Evolutionary conservation across 2,329 filamentous ascomycete genomes (phyloP).

Genomic region (Claviceps pazoutovae): DNA sequence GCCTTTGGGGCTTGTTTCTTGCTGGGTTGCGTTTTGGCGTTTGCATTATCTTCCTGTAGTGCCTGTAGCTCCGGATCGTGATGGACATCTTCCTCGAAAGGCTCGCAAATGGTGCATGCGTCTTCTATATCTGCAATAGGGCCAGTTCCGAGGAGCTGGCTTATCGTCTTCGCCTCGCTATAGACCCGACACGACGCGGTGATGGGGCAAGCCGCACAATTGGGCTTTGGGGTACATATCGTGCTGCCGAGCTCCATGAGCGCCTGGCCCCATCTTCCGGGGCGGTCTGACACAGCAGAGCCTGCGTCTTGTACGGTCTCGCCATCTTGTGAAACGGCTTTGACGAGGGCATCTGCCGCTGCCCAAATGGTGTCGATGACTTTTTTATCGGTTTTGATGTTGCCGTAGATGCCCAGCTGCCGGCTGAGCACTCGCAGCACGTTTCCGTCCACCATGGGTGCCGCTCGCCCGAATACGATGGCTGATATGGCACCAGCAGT

Average conservation of each 20-base stretch:
- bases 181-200: slow-evolving; percentile 37
- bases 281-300: slow-evolving; percentile 25
- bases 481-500: slow-evolving; percentile 49
- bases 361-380: slow-evolving; percentile 43
- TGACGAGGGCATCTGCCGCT: slow-evolving; percentile 41
- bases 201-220: slow-evolving; percentile 38
- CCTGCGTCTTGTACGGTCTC: slow-evolving; percentile 8
- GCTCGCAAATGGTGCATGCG: slow-evolving; percentile 32
- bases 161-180: slow-evolving; percentile 25
- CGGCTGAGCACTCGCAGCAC: slow-evolving; percentile 46
- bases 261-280: slow-evolving; percentile 49
- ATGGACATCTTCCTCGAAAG: slow-evolving; percentile 24
- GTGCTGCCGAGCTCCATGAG: slow-evolving; percentile 54
- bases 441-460: slow-evolving; percentile 51
- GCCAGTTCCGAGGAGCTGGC: slow-evolving; percentile 12
- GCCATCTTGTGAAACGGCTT: slow-evolving; percentile 30
- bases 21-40: slow-evolving; percentile 1
- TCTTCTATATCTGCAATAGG: slow-evolving; percentile 34
- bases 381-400: slow-evolving; percentile 41
- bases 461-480: slow-evolving; percentile 46
- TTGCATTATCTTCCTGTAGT: background rate
- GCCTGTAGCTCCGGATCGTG: slow-evolving; percentile 11
- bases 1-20: slow-evolving; percentile 8
- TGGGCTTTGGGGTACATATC: slow-evolving; percentile 44
- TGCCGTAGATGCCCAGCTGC: slow-evolving; percentile 42